Base-by-base conservation (phyloP, 176 grass and related monocot species). In the Triticum urartu region DNA sequence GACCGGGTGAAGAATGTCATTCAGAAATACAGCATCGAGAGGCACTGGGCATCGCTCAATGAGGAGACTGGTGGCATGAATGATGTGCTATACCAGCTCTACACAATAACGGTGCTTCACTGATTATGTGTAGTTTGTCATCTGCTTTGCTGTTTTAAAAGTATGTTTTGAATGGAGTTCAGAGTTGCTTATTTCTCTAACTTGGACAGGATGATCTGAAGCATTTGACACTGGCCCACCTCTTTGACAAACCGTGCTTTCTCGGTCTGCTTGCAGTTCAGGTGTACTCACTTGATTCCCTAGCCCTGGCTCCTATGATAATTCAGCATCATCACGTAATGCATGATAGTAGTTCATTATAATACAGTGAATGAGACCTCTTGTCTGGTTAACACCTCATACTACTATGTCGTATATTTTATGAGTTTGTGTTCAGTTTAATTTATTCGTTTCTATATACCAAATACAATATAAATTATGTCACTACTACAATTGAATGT, bases 61-160 rank as follows among this genome's bases (percentile, higher is more conserved):
- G 97, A 96, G 90, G 97, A 99, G 90, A 91, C 92, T 83, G 97
- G 97, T 76, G 96, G 97, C 33, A 99, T 99, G 92, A 99, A 96
- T 81, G 97, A 99, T 88, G 90, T 99, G 79, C 90, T 99, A 30
- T 99, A 96, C 72, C 89, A 87, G 48, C 92, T 99, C 81, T 96
- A 96, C 77, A 89, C 75, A 2, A 75, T 99, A 76, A 99, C 92
- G 74, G 97, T 99, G 82, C 84, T 47, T 75, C 75, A 18, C 32
- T 10, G 8, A 2, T 64, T 90, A 67, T 88, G 13, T 67, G n/a
- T 73, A 83, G 60, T 35, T 59, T 68, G 14, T 26, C 17, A 3
- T 54, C 43, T 11, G 4, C 34, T 58, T 47, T 43, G 52, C 43
- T 45, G 0, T 45, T 66, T 60, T 43, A 52, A 12, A 80, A 72